phyloP scores from a whole-genome alignment of 345 rosid species.

The Luvunga scandens region DNA sequence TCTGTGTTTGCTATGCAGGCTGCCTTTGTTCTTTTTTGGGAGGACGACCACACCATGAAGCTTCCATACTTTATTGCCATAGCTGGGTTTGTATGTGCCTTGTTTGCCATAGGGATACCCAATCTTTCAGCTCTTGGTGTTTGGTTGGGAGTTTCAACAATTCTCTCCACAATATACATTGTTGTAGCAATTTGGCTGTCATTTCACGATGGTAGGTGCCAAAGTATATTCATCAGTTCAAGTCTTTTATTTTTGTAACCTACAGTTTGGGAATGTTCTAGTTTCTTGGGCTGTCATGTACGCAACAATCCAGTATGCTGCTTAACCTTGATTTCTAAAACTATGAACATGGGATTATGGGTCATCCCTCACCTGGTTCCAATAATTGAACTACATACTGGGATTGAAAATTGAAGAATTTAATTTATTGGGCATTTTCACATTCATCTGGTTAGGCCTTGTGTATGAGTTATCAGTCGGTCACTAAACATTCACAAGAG shows the following conservation, averaged over 20 bases:
- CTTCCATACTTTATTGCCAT: constrained; percentile 58
- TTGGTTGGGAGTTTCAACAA: constrained; percentile 86
- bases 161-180: constrained; percentile 62
- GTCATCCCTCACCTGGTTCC: background rate
- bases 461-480: background rate
- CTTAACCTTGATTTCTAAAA: background rate
- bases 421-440: background rate
- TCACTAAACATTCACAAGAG: background rate
- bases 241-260: background rate
- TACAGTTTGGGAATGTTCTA: background rate
- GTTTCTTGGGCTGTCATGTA: background rate
- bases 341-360: background rate
- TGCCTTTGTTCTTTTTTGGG: constrained; percentile 43
- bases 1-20: constrained; percentile 40
- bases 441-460: background rate
- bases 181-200: constrained; percentile 56
- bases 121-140: constrained; percentile 77
- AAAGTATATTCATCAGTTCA: background rate
- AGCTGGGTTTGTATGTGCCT: constrained; percentile 46
- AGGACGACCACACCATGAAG: constrained; percentile 48
- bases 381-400: background rate
- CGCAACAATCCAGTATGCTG: background rate
- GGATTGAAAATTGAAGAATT: background rate
- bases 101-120: constrained; percentile 83
- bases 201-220: constrained; percentile 58